Conservation (phyloP, 202 grass and related monocot species). For the Tripidium arundinaceum region DNA sequence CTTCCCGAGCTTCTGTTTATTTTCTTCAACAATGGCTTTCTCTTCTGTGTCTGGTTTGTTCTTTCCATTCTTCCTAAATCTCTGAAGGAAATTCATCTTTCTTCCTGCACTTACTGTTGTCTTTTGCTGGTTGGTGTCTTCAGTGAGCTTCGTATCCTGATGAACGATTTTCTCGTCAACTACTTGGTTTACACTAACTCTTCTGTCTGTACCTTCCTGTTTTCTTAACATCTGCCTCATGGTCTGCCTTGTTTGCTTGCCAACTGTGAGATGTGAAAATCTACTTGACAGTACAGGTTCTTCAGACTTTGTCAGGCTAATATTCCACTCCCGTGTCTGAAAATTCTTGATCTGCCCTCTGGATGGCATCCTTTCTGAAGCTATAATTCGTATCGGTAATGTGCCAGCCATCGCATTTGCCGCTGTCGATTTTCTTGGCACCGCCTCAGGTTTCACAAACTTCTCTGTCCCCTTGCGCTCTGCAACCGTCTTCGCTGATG, state of each 20-base stretch:
- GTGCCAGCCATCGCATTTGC: background rate
- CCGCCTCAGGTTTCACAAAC: slow-evolving; percentile 45
- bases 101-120: background rate
- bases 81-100: slow-evolving; percentile 43
- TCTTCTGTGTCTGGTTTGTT: slow-evolving; percentile 10
- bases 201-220: slow-evolving; percentile 11
- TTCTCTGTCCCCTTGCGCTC: slow-evolving; percentile 41
- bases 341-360: slow-evolving; percentile 32
- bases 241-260: slow-evolving; percentile 29
- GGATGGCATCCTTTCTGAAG: slow-evolving; percentile 26
- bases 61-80: slow-evolving; percentile 25
- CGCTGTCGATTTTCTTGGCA: slow-evolving; percentile 32
- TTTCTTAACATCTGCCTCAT: slow-evolving; percentile 31
- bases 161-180: slow-evolving; percentile 20
- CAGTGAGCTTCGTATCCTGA: slow-evolving; percentile 2
- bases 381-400: slow-evolving; percentile 38
- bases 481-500: slow-evolving; percentile 23
- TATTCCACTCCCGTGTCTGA: slow-evolving; percentile 35
- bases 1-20: slow-evolving; percentile 7
- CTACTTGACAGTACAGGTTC: slow-evolving; percentile 17
- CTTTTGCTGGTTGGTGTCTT: slow-evolving; percentile 39
- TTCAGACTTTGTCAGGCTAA: slow-evolving; percentile 29
- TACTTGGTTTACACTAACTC: slow-evolving; percentile 16
- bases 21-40: slow-evolving; percentile 12
- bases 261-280: slow-evolving; percentile 7